phyloP scores from a whole-genome alignment of 2,329 filamentous ascomycete genomes.

The Fusarium subtropicale region DNA sequence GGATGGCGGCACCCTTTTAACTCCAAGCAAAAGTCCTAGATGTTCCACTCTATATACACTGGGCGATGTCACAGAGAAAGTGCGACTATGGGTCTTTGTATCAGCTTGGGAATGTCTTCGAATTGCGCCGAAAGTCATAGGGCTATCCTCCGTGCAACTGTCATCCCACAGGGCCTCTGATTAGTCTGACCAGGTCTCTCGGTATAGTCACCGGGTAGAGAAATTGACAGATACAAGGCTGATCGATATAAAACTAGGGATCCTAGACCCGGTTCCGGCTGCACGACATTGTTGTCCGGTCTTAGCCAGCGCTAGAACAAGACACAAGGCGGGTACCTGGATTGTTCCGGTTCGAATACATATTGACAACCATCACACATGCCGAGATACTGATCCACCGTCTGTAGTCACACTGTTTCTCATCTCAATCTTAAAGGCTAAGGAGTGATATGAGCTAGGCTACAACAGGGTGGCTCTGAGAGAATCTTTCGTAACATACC shows the following conservation, averaged over 20 bases:
- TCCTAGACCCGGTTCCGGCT: constrained; percentile 26
- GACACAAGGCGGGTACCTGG: constrained; percentile 25
- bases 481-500: background rate
- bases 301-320: constrained; percentile 18
- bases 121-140: background rate
- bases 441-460: background rate
- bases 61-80: background rate
- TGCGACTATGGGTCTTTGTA: background rate
- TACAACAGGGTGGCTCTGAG: background rate
- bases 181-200: constrained; percentile 3
- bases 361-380: background rate
- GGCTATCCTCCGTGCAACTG: background rate
- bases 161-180: background rate
- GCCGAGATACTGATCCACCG: constrained; percentile 9
- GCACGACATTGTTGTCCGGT: constrained; percentile 37
- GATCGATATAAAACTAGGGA: constrained; percentile 22
- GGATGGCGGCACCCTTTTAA: constrained; percentile 8
- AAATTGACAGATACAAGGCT: constrained; percentile 20
- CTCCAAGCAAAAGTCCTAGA: constrained; percentile 1
- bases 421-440: background rate
- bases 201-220: background rate
- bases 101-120: background rate
- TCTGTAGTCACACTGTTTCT: background rate
- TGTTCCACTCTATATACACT: background rate
- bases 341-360: constrained; percentile 5